A percentile compares a stretch with the other conserved stretches of the same genome.
Evolutionary conservation across 106 monocot species (phyloP).

Genomic region (Narthecium ossifragum): DNA sequence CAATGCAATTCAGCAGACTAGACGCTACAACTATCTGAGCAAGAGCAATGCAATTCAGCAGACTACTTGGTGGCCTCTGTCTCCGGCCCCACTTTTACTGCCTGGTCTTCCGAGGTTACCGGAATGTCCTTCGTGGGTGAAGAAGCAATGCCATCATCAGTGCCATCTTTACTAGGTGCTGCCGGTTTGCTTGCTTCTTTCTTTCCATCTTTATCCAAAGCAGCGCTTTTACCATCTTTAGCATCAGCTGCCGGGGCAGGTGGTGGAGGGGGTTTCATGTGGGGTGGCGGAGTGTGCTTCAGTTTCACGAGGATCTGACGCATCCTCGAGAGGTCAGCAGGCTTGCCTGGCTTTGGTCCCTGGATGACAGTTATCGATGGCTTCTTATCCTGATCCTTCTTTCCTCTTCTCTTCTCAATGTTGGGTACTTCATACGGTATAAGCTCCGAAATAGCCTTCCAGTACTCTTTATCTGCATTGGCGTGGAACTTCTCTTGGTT

Average conservation of each 20-base stretch:
- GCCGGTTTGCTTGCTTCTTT: constrained; percentile 15
- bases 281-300: constrained; percentile 66
- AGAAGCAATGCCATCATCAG: too few relatives aligned
- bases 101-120: constrained; percentile 1
- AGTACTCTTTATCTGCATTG: constrained; percentile 67
- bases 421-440: constrained; percentile 56
- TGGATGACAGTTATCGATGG: constrained; percentile 51
- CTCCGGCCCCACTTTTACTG: too few relatives aligned
- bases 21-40: too few relatives aligned
- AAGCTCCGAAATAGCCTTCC: constrained; percentile 73
- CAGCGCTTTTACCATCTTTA: constrained; percentile 22
- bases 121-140: constrained; percentile 7
- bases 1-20: too few relatives aligned
- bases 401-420: constrained; percentile 59
- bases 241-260: constrained; percentile 23
- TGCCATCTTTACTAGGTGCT: constrained; percentile 16
- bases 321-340: constrained; percentile 67
- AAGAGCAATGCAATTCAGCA: too few relatives aligned
- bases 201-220: constrained; percentile 12
- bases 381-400: constrained; percentile 59
- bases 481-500: constrained; percentile 74
- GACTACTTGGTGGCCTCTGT: too few relatives aligned
- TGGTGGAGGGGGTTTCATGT: constrained; percentile 65
- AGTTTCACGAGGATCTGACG: constrained; percentile 56
- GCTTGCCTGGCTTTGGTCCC: constrained; percentile 75